phyloP scores from a whole-genome alignment of 257 asterid genomes.

The Linaria vulgaris region DNA sequence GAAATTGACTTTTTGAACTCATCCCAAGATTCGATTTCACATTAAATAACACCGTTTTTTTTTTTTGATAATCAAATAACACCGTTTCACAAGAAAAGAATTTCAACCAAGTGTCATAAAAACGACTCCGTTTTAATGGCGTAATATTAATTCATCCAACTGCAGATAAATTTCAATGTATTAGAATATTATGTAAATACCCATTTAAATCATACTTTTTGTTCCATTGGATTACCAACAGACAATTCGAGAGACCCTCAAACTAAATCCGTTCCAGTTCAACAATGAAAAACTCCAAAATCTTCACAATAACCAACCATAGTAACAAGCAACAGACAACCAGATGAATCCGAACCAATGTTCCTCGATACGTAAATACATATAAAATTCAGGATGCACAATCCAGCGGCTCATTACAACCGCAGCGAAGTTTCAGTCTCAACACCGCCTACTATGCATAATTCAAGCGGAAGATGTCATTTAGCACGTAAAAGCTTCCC shows the following conservation, averaged over 20 bases:
- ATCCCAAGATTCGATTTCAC: conserved; percentile 7
- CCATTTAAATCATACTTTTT: not conserved
- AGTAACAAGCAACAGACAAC: conserved; percentile 14
- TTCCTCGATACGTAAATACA: conserved; percentile 5
- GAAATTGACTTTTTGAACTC: too few species aligned
- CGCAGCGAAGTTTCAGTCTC: conserved; percentile 15
- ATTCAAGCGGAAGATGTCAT: conserved; percentile 61
- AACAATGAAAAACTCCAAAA: conserved; percentile 10
- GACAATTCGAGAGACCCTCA: conserved; percentile 8
- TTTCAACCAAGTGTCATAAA: not conserved
- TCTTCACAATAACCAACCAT: conserved; percentile 18
- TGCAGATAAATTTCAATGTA: not conserved
- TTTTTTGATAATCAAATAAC: not conserved
- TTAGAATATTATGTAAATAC: not conserved
- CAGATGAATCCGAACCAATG: conserved; percentile 10
- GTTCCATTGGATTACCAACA: conserved; percentile 1
- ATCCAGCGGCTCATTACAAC: conserved; percentile 8
- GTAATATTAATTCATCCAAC: not conserved
- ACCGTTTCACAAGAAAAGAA: not conserved
- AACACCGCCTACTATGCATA: conserved; percentile 36
- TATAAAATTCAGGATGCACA: conserved; percentile 2
- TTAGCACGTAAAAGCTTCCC: conserved; percentile 56
- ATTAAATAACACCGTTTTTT: not conserved
- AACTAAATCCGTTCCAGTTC: conserved; percentile 20
- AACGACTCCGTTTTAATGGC: too few species aligned